Evolutionary conservation across 1,284 basidiomycete genomes (phyloP), one percentile per base, ranked within the genome.

Genomic region (Marasmius sp.): DNA sequence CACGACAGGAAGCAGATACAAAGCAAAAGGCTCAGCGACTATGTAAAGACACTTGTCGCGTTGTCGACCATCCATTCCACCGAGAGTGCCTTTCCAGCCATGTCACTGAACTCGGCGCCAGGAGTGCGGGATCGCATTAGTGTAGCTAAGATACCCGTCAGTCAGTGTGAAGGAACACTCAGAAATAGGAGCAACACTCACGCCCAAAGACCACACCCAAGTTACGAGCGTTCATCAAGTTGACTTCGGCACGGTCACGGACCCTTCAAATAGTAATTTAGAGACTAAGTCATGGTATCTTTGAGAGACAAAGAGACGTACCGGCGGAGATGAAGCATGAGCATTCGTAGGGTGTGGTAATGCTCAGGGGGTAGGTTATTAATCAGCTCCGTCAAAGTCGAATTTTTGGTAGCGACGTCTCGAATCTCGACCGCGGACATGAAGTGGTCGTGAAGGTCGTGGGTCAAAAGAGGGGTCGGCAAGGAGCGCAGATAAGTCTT

Each of bases 141-240:
- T 0, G 97, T 99, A 7, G 97, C 95, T 97, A 70, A 8, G 64
- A 67, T 58, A 54, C n/a, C 48, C 63, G 20, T 27, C 20, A 34
- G 67, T 11, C 73, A 27, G 27, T 64, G 48, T 61, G 12, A 38
- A 47, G 53, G 47, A 56, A 36, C 12, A 57, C 39, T n/a, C 18
- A 10, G n/a, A 39, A 11, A 8, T 38, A 43, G 36, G 34, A 50
- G 59, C 45, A 54, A 27, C 12, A 89, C 95, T 80, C 75, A 98
- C 95, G 97, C 67, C 97, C 97, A 79, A 99, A 98, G 48, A 99
- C 95, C n/a, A 98, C 95, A n/a, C 97, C 97, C 20, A 99, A 79
- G 70, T 99, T 99, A 65, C 95, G 86, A 3, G 94, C 90, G 56
- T 89, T 95, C 97, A 99, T 99, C 58, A 95, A 82, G 74, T 99